Evolutionary conservation across 1,284 basidiomycete genomes (phyloP).

Genomic region (Cryptococcus neoformans): DNA sequence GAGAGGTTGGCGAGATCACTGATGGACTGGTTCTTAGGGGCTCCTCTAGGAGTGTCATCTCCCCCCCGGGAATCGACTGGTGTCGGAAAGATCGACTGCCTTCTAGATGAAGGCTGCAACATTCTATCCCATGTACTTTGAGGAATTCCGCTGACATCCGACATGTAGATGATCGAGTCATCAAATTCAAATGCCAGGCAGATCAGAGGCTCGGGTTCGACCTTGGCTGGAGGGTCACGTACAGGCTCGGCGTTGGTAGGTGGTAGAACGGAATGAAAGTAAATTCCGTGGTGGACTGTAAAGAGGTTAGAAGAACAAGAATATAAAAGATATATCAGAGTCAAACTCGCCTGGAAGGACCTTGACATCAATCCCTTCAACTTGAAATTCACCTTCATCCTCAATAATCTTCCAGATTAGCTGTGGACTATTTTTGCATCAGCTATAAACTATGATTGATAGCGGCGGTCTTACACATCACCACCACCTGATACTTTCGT

Average conservation of each 20-base stretch:
- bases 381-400: constrained; percentile 36
- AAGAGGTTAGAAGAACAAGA: neutral
- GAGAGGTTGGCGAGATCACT: neutral
- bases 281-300: constrained; percentile 36
- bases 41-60: too few relatives aligned
- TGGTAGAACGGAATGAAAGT: constrained; percentile 25
- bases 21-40: neutral
- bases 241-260: constrained; percentile 7
- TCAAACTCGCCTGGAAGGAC: constrained; percentile 26
- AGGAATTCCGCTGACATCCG: constrained; percentile 42
- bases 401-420: constrained; percentile 39
- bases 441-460: neutral
- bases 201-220: constrained; percentile 33
- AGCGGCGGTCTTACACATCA: constrained; percentile 36
- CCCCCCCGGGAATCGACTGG: neutral
- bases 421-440: constrained; percentile 19
- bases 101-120: neutral
- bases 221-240: constrained; percentile 1
- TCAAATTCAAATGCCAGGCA: constrained; percentile 48
- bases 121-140: constrained; percentile 26
- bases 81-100: constrained; percentile 1
- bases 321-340: neutral
- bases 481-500: constrained; percentile 49
- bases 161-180: constrained; percentile 37
- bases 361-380: constrained; percentile 38